A percentile compares a stretch with the other conserved stretches of the same genome.
These are phyloP conservation scores for Candida pseudofarinosa DNA, from an alignment of 805 yeast genomes.

Conservation along the genomic window DNA sequence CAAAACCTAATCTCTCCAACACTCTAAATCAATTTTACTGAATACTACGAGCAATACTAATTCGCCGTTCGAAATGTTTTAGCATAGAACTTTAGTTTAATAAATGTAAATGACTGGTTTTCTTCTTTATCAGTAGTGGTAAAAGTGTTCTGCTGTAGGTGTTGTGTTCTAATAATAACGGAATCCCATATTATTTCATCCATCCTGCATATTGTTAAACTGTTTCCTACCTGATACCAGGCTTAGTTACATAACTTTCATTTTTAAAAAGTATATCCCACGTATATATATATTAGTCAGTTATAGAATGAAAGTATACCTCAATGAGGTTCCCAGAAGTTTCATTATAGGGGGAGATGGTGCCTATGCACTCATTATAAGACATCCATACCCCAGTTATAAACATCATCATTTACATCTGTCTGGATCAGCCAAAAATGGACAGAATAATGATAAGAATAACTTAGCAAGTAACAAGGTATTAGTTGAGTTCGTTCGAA, in stretches of 20 bases:
- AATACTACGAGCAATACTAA: background rate
- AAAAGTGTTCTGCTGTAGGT: too few species aligned
- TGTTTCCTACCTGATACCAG: too few species aligned
- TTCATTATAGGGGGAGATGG: slow-evolving; percentile 56
- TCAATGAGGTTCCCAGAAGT: slow-evolving; percentile 64
- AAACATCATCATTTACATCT: slow-evolving; percentile 18
- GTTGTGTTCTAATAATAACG: too few species aligned
- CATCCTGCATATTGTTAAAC: too few species aligned
- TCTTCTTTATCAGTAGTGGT: too few species aligned
- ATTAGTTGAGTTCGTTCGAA: slow-evolving; percentile 51
- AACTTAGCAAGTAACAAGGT: slow-evolving; percentile 25
- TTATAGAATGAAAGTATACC: slow-evolving; percentile 52
- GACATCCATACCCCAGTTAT: slow-evolving; percentile 40
- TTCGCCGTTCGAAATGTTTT: background rate
- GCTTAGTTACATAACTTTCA: too few species aligned
- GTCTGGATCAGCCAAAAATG: slow-evolving; percentile 7
- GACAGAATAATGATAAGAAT: slow-evolving; percentile 2
- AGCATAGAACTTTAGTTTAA: background rate
- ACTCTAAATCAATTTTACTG: background rate
- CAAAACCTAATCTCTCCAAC: too few species aligned
- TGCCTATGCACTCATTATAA: slow-evolving; percentile 55
- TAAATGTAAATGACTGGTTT: too few species aligned
- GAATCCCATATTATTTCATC: too few species aligned
- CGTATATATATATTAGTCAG: background rate
- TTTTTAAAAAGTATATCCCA: background rate